Evolutionary conservation across 768 basidiomycete species (phyloP).

Genomic region (Leccinellum albellum): DNA sequence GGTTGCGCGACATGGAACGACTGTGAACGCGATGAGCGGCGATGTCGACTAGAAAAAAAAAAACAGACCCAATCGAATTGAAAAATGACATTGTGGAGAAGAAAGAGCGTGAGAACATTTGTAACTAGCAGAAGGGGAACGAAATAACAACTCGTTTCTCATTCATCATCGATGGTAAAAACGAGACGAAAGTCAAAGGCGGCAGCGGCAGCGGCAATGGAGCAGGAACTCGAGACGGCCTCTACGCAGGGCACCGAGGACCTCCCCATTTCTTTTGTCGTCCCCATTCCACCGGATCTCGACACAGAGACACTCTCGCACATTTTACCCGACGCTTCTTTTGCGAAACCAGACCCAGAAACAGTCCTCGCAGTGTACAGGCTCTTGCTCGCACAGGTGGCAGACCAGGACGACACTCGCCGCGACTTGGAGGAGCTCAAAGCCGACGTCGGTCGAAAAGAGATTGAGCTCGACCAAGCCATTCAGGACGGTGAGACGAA

Average conservation of each 20-base stretch:
- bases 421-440: slow-evolving; percentile 68
- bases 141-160: not conserved
- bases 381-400: slow-evolving; percentile 52
- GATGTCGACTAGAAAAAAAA: not conserved
- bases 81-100: slow-evolving; percentile 62
- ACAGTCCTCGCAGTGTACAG: slow-evolving; percentile 61
- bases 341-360: slow-evolving; percentile 56
- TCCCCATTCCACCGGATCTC: slow-evolving; percentile 64
- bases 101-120: slow-evolving; percentile 19
- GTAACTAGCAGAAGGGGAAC: not conserved
- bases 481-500: slow-evolving; percentile 71
- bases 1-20: slow-evolving; percentile 71
- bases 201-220: slow-evolving; percentile 26
- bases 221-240: slow-evolving; percentile 32
- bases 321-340: slow-evolving; percentile 58
- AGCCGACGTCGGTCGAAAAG: slow-evolving; percentile 66
- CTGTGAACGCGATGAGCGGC: slow-evolving; percentile 31
- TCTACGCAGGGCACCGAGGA: slow-evolving; percentile 36
- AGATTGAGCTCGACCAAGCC: slow-evolving; percentile 82
- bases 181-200: slow-evolving; percentile 66
- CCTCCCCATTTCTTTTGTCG: slow-evolving; percentile 21
- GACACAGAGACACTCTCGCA: slow-evolving; percentile 56
- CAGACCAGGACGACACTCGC: slow-evolving; percentile 51
- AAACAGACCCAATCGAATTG: slow-evolving; percentile 70
- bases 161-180: slow-evolving; percentile 32